These are phyloP conservation scores for Canavalia ensiformis DNA, from an alignment of 306 rosid species.

Conservation along the genomic window DNA sequence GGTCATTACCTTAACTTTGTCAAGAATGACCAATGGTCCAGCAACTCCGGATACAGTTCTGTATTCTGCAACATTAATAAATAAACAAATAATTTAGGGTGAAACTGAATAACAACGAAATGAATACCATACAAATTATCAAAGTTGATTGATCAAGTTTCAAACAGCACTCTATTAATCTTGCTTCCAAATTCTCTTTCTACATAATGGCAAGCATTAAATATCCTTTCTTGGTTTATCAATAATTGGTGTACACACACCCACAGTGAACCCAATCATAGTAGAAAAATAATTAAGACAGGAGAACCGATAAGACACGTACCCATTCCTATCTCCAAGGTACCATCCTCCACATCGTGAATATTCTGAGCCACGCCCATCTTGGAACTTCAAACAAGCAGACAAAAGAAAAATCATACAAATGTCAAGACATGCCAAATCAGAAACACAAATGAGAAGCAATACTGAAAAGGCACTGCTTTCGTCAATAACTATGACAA, in stretches of 20 bases:
- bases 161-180: conserved; percentile 20
- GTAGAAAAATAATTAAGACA: conserved; percentile 30
- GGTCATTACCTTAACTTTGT: conserved; percentile 87
- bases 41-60: conserved; percentile 99
- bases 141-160: conserved; percentile 16
- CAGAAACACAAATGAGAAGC: conserved; percentile 33
- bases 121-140: conserved; percentile 38
- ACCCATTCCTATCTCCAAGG: conserved; percentile 98
- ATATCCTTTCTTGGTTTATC: conserved; percentile 8
- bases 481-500: conserved; percentile 24
- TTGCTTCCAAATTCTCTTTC: conserved; percentile 21
- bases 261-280: conserved; percentile 5
- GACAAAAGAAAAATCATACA: conserved; percentile 37
- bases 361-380: conserved; percentile 78
- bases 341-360: conserved; percentile 72
- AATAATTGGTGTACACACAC: background rate
- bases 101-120: conserved; percentile 30
- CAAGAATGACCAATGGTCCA: conserved; percentile 98
- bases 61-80: conserved; percentile 73
- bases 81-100: conserved; percentile 32
- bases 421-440: conserved; percentile 42
- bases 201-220: conserved; percentile 1
- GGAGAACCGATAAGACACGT: conserved; percentile 47
- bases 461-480: conserved; percentile 3
- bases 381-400: conserved; percentile 52